Evolutionary conservation across 1,139 yeast genomes (phyloP).

Genomic region (Kodamaea ohmeri): DNA sequence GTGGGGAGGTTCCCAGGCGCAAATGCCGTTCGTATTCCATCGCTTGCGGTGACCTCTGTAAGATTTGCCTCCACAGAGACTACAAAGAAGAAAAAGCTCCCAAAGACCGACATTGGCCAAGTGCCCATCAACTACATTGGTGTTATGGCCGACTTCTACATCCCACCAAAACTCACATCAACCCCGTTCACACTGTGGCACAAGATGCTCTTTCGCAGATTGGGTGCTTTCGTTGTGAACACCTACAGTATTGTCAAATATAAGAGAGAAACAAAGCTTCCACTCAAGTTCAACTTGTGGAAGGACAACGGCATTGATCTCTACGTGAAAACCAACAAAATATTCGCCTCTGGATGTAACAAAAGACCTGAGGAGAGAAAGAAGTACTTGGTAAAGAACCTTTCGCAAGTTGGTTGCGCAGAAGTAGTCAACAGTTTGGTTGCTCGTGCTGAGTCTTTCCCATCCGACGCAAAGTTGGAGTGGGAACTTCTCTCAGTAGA

Average conservation of each 20-base stretch:
- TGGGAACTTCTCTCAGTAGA: constrained; percentile 79
- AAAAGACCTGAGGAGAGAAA: constrained; percentile 32
- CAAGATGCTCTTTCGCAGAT: constrained; percentile 38
- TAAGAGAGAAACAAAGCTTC: constrained; percentile 60
- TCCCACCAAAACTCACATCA: constrained; percentile 36
- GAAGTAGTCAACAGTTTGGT: constrained; percentile 40
- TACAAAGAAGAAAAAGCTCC: constrained; percentile 19
- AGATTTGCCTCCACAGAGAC: constrained; percentile 12
- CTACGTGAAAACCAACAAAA: constrained; percentile 63
- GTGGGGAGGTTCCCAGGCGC: background rate
- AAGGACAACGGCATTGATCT: constrained; percentile 68
- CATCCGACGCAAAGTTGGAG: constrained; percentile 55
- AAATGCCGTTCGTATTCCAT: background rate
- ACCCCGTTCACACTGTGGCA: constrained; percentile 41
- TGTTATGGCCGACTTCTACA: constrained; percentile 44
- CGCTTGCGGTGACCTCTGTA: background rate
- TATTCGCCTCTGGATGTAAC: constrained; percentile 56
- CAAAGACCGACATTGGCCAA: constrained; percentile 33
- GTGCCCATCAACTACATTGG: constrained; percentile 42
- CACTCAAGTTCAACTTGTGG: constrained; percentile 68
- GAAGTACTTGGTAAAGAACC: constrained; percentile 39
- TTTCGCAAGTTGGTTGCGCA: constrained; percentile 55
- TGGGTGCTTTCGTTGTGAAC: constrained; percentile 56
- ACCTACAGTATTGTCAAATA: constrained; percentile 64
- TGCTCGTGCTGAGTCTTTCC: constrained; percentile 52